These are phyloP conservation scores for Candida methanosorbosa DNA, from an alignment of 805 yeast species.

Conservation along the genomic window DNA sequence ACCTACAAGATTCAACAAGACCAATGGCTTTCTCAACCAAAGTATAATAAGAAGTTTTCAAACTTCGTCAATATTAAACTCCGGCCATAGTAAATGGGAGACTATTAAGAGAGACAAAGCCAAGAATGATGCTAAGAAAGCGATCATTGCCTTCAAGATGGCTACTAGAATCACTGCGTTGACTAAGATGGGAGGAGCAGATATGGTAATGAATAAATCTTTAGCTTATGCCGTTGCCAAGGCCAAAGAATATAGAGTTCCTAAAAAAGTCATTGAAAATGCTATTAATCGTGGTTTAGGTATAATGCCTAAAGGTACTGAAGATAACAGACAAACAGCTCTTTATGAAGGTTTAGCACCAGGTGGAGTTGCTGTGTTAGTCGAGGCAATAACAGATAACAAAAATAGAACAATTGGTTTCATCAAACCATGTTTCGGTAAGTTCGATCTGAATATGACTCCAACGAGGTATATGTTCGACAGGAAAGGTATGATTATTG, in stretches of 20 bases:
- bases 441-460: constrained; percentile 53
- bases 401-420: constrained; percentile 72
- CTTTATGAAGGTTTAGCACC: constrained; percentile 89
- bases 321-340: constrained; percentile 41
- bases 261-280: constrained; percentile 78
- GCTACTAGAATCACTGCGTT: constrained; percentile 70
- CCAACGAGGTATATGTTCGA: constrained; percentile 77
- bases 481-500: constrained; percentile 61
- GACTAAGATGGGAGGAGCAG: constrained; percentile 66
- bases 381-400: constrained; percentile 86
- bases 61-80: constrained; percentile 12
- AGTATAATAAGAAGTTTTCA: background rate
- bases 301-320: constrained; percentile 36
- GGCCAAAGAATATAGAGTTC: constrained; percentile 68
- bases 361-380: constrained; percentile 78
- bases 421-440: constrained; percentile 67
- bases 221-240: constrained; percentile 67
- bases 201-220: constrained; percentile 49
- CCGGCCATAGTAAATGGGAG: constrained; percentile 96
- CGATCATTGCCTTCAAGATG: constrained; percentile 58
- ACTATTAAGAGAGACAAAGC: constrained; percentile 92
- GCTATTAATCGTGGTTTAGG: constrained; percentile 86
- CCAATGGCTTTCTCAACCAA: too few relatives aligned
- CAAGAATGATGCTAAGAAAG: constrained; percentile 75
- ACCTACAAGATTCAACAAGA: too few relatives aligned